Conservation (phyloP, 2,329 filamentous ascomycete species). For the Fusarium mundagurra region DNA sequence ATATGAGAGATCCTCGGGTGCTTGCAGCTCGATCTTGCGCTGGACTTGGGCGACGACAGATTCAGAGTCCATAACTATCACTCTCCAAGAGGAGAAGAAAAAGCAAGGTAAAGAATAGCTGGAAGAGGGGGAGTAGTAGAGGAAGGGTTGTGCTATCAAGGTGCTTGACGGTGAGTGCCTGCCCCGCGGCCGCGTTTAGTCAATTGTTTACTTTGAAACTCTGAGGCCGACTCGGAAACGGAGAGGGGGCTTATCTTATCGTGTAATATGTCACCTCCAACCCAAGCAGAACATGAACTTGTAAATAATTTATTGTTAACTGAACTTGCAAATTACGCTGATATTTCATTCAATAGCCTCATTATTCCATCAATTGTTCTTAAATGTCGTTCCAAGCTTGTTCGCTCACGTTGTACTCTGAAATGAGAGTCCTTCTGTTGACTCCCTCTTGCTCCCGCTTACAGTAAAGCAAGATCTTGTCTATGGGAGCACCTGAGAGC, state of each 20-base stretch:
- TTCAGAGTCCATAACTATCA: conserved; percentile 47
- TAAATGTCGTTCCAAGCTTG: conserved; percentile 19
- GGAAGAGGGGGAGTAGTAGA: neutral
- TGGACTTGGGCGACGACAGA: conserved; percentile 57
- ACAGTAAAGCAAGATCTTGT: conserved; percentile 31
- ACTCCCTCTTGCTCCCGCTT: conserved; percentile 14
- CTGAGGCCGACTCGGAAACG: conserved; percentile 1
- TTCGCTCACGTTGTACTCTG: conserved; percentile 22
- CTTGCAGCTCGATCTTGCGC: conserved; percentile 83
- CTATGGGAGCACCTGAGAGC: conserved; percentile 32
- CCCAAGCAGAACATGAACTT: neutral
- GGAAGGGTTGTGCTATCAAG: conserved; percentile 21
- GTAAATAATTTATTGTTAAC: neutral
- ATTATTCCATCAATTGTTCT: neutral
- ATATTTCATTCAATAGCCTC: neutral
- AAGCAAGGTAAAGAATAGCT: neutral
- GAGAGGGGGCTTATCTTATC: conserved; percentile 29
- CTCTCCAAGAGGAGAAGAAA: neutral
- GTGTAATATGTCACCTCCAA: neutral
- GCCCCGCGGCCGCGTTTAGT: conserved; percentile 27
- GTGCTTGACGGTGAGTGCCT: conserved; percentile 18
- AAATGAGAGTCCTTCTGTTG: conserved; percentile 21
- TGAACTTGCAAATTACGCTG: neutral
- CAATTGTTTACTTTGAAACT: conserved; percentile 29
- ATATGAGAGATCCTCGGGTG: conserved; percentile 76